phyloP scores from a whole-genome alignment of 495 filamentous ascomycete species.

The Hamigera avellanea region DNA sequence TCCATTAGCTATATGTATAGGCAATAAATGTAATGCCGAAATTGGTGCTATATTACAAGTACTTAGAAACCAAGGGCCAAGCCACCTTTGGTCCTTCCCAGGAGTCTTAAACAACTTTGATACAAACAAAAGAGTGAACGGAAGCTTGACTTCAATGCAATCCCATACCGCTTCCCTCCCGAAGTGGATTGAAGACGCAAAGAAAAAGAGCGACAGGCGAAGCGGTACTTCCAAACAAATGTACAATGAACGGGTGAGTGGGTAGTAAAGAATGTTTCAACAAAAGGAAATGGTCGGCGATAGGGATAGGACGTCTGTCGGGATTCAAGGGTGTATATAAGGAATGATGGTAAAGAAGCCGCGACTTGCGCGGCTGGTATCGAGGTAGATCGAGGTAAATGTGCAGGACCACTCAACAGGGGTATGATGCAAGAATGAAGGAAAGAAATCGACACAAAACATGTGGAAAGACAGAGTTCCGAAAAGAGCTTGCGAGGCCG shows the following conservation, averaged over 20 bases:
- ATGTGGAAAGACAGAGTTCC: slow-evolving; percentile 9
- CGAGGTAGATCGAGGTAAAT: not conserved
- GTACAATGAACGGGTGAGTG: slow-evolving; percentile 10
- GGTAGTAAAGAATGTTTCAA: slow-evolving; percentile 14
- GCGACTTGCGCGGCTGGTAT: not conserved
- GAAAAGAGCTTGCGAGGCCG: slow-evolving; percentile 29
- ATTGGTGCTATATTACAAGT: slow-evolving; percentile 30
- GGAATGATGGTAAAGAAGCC: not conserved
- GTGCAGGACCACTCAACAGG: not conserved
- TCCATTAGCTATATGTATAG: slow-evolving; percentile 16
- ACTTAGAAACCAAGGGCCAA: slow-evolving; percentile 11
- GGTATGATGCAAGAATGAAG: slow-evolving; percentile 11
- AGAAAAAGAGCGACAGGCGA: slow-evolving; percentile 8
- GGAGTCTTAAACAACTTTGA: not conserved
- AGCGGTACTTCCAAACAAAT: slow-evolving; percentile 11
- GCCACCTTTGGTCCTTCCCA: slow-evolving; percentile 14
- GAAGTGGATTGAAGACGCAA: slow-evolving; percentile 1
- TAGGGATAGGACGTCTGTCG: not conserved
- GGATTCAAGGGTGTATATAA: not conserved
- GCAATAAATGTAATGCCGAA: slow-evolving; percentile 6
- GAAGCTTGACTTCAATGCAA: no score
- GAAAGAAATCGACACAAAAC: slow-evolving; percentile 11
- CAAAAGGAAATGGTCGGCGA: slow-evolving; percentile 9
- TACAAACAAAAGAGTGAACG: slow-evolving; percentile 4
- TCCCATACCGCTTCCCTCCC: not conserved